Percentiles rank a stretch among this genome's conserved stretches.
These are phyloP conservation scores for Chloris gayana DNA, from an alignment of 176 grass and related monocot species.

Conservation along the genomic window DNA sequence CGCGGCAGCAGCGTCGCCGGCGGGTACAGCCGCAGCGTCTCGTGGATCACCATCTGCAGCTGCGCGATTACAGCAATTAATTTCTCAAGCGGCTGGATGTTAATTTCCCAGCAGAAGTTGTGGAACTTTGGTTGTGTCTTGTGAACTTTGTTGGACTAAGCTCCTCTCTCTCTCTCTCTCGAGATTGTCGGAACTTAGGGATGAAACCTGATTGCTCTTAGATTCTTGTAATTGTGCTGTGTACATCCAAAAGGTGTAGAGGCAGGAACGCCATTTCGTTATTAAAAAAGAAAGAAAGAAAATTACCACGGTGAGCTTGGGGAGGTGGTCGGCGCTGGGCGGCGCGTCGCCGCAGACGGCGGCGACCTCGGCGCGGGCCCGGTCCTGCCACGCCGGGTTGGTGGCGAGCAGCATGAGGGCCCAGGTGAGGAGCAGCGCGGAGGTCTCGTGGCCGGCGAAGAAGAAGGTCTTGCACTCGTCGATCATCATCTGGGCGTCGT, in stretches of 20 bases:
- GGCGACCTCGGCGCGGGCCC: constrained; percentile 70
- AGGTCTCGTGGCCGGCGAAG: constrained; percentile 92
- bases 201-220: too few species aligned
- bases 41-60: constrained; percentile 97
- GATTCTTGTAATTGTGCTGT: too few species aligned
- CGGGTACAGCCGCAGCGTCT: constrained; percentile 85
- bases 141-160: too few species aligned
- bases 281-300: too few species aligned
- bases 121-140: too few species aligned
- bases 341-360: constrained; percentile 50
- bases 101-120: too few species aligned
- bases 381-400: constrained; percentile 77
- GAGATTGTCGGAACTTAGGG: too few species aligned
- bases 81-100: background rate
- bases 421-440: constrained; percentile 93
- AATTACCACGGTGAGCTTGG: constrained; percentile 80
- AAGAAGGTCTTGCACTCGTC: constrained; percentile 99
- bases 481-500: constrained; percentile 67
- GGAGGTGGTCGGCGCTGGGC: constrained; percentile 63
- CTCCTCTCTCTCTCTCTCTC: too few species aligned
- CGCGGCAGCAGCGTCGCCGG: constrained; percentile 89
- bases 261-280: too few species aligned
- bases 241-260: too few species aligned
- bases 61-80: background rate
- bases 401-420: constrained; percentile 84